phyloP scores from a whole-genome alignment of 768 basidiomycete species.

The Leccinum subtestaceum region DNA sequence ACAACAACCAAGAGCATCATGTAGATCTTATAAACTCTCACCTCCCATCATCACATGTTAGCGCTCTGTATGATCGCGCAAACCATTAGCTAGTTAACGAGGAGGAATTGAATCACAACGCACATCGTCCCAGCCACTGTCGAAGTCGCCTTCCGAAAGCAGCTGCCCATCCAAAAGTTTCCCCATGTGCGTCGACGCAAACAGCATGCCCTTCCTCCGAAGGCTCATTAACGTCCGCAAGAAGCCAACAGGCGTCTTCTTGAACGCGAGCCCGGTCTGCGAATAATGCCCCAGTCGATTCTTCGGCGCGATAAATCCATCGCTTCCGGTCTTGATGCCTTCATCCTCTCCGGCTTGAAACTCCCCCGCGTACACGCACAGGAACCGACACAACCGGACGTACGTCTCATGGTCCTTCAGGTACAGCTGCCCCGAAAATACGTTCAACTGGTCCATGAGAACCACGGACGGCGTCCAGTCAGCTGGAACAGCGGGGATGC shows the following conservation, averaged over 20 bases:
- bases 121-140: background rate
- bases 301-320: slow-evolving; percentile 9
- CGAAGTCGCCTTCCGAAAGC: slow-evolving; percentile 18
- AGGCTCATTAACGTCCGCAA: slow-evolving; percentile 20
- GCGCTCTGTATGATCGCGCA: background rate
- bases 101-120: background rate
- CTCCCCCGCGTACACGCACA: background rate
- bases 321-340: background rate
- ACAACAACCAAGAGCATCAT: background rate
- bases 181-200: slow-evolving; percentile 40
- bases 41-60: background rate
- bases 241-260: slow-evolving; percentile 34
- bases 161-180: slow-evolving; percentile 33
- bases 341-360: background rate
- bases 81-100: background rate
- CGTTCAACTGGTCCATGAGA: background rate
- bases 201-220: slow-evolving; percentile 41
- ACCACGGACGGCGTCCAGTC: background rate
- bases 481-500: background rate
- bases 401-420: slow-evolving; percentile 23
- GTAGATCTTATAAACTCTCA: background rate
- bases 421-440: background rate
- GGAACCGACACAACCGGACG: background rate
- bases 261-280: slow-evolving; percentile 25
- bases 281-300: background rate